Conservation (phyloP, 2,329 filamentous ascomycete genomes). For the Epichloe gansuensis region DNA sequence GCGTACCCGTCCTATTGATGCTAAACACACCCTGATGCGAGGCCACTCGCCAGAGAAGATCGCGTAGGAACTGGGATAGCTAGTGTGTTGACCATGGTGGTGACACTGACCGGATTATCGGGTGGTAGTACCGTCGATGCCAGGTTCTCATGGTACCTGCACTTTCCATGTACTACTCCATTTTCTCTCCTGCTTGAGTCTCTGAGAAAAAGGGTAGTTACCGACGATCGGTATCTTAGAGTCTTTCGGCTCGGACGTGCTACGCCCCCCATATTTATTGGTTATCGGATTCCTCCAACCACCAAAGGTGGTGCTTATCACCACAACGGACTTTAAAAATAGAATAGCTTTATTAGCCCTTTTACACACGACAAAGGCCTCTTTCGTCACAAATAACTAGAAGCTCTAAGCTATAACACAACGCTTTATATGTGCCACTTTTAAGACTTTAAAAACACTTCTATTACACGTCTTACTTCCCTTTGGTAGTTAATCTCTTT, state of each 20-base stretch:
- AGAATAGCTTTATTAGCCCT: too few relatives aligned
- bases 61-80: constrained; percentile 1
- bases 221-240: background rate
- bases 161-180: background rate
- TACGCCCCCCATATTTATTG: too few relatives aligned
- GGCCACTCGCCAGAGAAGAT: constrained; percentile 5
- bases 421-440: too few relatives aligned
- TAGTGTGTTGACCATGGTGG: background rate
- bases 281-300: too few relatives aligned
- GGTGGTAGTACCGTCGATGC: constrained; percentile 2
- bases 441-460: too few relatives aligned
- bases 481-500: too few relatives aligned
- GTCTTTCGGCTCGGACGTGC: background rate
- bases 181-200: background rate
- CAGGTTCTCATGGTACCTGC: background rate
- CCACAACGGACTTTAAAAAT: too few relatives aligned
- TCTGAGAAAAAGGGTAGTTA: background rate
- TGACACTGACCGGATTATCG: constrained; percentile 2
- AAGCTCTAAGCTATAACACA: too few relatives aligned
- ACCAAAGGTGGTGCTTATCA: too few relatives aligned
- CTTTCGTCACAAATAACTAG: too few relatives aligned
- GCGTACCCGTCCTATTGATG: constrained; percentile 1
- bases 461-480: too few relatives aligned
- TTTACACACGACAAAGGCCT: too few relatives aligned
- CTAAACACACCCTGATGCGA: constrained; percentile 1